Percentiles rank a stretch among this genome's conserved stretches.
These are phyloP conservation scores for Margaritispora aquatica DNA, from an alignment of 495 filamentous ascomycete species.

Conservation along the genomic window DNA sequence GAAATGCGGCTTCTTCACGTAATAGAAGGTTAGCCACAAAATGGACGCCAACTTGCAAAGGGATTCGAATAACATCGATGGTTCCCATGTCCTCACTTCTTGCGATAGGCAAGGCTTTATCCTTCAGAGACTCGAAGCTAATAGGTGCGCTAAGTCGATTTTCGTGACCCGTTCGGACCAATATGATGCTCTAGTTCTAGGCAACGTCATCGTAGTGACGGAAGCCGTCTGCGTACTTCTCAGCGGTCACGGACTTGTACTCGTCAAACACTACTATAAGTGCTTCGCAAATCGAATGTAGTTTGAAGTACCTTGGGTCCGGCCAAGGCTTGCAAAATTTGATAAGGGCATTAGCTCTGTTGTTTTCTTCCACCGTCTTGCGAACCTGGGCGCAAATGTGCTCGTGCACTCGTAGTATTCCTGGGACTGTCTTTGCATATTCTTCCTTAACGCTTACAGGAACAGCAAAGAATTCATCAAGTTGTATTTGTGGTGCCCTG, in stretches of 20 bases:
- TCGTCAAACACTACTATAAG: constrained; percentile 17
- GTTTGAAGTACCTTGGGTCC: constrained; percentile 21
- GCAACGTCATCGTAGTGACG: too few relatives aligned
- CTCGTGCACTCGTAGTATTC: constrained; percentile 17
- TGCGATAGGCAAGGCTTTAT: too few relatives aligned
- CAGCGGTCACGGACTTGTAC: constrained; percentile 11
- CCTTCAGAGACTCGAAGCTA: too few relatives aligned
- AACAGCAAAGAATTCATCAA: constrained; percentile 21
- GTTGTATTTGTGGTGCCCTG: constrained; percentile 20
- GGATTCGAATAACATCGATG: too few relatives aligned
- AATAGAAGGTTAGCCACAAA: too few relatives aligned
- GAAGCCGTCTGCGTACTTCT: constrained; percentile 19
- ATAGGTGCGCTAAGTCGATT: too few relatives aligned
- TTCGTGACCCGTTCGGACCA: too few relatives aligned
- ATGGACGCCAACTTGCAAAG: too few relatives aligned
- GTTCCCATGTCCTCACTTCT: too few relatives aligned
- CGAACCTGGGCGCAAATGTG: constrained; percentile 13
- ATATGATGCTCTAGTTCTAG: too few relatives aligned
- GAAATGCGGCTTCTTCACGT: too few relatives aligned
- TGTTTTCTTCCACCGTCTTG: constrained; percentile 12
- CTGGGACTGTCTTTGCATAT: constrained; percentile 13
- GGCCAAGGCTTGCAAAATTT: constrained; percentile 4
- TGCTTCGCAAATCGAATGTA: constrained; percentile 17
- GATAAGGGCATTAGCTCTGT: constrained; percentile 1
- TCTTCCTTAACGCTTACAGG: constrained; percentile 15